Evolutionary conservation across 164 flowering plant species (phyloP), one percentile per base, ranked within the genome.

Genomic region (Platanus orientalis): DNA sequence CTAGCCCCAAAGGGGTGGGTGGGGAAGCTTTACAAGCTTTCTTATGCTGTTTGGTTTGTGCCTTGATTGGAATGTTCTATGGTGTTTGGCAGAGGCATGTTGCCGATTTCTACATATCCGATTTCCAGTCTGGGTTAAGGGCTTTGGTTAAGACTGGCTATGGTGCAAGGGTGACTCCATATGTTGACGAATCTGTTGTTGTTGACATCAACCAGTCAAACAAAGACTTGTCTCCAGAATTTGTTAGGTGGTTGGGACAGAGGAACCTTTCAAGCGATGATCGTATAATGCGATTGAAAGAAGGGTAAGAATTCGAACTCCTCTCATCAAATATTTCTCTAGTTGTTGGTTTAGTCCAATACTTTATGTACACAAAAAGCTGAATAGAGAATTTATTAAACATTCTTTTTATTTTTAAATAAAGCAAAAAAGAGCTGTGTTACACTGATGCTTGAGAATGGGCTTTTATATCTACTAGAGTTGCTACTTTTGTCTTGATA

Each of bases 91-190:
- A 90, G 97, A 81, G 90, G 73, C 89, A 83, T 53, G 91, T 83
- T 21, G 88, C 75, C 3, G 97, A 90, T 76, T 90, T 90, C 70
- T 90, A 90, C 79, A 90, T 90, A 61, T 90, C 97, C 40, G 97
- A 90, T 76, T 88, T 90, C 77, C 92, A 90, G 67, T 86, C 97
- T 40, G 97, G 97, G 20, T 68, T 90, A 75, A 82, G 97, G 67
- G 97, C 97, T 55, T 76, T 90, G 77, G 97, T 90, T 24, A 90
- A 90, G 83, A 74, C 92, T 56, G 97, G 97, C 28, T 81, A 75
- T 71, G 95, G 91, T 50, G 85, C 85, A 30, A 71, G 80, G 49
- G 91, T 84, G 53, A 80, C 86, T 55, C 88, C 91, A 3, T 83
- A 80, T 76, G 90, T 85, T 34, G 88, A 87, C 57, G 93, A 85